Conservation (phyloP, 805 yeast genomes). For the Zygotorulaspora chibaensis region DNA sequence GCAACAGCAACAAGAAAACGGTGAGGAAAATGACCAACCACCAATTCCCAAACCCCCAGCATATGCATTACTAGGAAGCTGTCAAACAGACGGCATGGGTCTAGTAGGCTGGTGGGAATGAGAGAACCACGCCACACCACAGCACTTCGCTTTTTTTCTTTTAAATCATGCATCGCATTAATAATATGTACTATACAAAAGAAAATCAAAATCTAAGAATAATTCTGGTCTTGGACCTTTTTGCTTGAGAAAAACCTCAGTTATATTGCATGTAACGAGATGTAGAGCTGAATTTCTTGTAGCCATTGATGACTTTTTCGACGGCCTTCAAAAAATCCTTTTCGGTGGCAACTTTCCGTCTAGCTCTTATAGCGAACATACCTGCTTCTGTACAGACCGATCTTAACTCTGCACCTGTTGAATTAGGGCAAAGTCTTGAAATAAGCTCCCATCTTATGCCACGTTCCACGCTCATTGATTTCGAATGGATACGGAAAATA, state of each 20-base stretch:
- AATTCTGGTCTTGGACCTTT: neutral
- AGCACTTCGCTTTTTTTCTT: neutral
- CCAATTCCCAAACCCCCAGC: conserved; percentile 55
- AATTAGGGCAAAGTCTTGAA: conserved; percentile 94
- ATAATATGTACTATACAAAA: conserved; percentile 15
- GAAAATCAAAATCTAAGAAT: neutral
- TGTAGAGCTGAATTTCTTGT: conserved; percentile 94
- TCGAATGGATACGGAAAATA: conserved; percentile 93
- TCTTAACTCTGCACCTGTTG: conserved; percentile 97
- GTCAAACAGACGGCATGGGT: conserved; percentile 97
- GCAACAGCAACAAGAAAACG: conserved; percentile 16
- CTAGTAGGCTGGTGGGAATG: conserved; percentile 95
- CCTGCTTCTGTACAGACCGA: conserved; percentile 99
- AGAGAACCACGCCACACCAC: neutral
- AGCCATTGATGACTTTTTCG: conserved; percentile 97
- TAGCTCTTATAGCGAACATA: conserved; percentile 97
- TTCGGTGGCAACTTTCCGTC: conserved; percentile 97
- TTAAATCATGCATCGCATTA: conserved; percentile 10
- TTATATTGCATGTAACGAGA: conserved; percentile 98
- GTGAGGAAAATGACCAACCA: conserved; percentile 25
- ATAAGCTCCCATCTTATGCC: conserved; percentile 98
- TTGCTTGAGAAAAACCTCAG: conserved; percentile 33
- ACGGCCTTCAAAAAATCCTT: conserved; percentile 97
- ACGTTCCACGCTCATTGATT: conserved; percentile 96
- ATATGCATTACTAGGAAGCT: conserved; percentile 79